Conservation (phyloP, 2,329 filamentous ascomycete species). For the Talaromyces piceae region DNA sequence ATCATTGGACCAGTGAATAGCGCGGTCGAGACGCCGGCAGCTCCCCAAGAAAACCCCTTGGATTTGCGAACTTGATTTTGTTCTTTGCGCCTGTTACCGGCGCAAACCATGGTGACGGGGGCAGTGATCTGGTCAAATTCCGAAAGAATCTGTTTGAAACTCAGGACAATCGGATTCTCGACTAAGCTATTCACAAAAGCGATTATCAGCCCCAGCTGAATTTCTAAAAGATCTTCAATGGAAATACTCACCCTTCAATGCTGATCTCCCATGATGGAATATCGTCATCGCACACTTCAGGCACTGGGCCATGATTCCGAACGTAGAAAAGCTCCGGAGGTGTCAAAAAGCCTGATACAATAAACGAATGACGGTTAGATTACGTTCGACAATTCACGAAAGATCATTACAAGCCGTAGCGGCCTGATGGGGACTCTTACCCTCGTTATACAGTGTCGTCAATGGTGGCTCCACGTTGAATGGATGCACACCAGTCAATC, state of each 20-base stretch:
- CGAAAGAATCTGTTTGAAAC: conserved; percentile 61
- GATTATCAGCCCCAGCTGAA: neutral
- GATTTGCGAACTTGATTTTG: conserved; percentile 86
- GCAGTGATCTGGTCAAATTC: conserved; percentile 76
- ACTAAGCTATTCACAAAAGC: conserved; percentile 50
- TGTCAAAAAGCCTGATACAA: conserved; percentile 63
- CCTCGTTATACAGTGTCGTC: conserved; percentile 63
- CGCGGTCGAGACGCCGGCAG: conserved; percentile 78
- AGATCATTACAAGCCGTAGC: neutral
- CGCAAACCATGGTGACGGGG: conserved; percentile 83
- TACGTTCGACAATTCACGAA: neutral
- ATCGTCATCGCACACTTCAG: conserved; percentile 62
- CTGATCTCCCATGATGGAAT: conserved; percentile 74
- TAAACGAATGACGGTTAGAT: neutral
- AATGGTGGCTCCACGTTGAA: conserved; percentile 87
- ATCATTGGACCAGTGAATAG: conserved; percentile 79
- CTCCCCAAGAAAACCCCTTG: conserved; percentile 91
- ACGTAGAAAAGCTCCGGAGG: conserved; percentile 87
- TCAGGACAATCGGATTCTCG: conserved; percentile 65
- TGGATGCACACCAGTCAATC: conserved; percentile 80
- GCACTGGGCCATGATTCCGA: conserved; percentile 80
- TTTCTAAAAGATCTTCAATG: neutral
- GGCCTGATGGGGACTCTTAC: conserved; percentile 13
- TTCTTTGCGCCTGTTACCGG: conserved; percentile 85
- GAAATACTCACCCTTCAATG: conserved; percentile 56